These are phyloP conservation scores for Metschnikowia matae DNA, from an alignment of 805 yeast genomes.

Conservation along the genomic window DNA sequence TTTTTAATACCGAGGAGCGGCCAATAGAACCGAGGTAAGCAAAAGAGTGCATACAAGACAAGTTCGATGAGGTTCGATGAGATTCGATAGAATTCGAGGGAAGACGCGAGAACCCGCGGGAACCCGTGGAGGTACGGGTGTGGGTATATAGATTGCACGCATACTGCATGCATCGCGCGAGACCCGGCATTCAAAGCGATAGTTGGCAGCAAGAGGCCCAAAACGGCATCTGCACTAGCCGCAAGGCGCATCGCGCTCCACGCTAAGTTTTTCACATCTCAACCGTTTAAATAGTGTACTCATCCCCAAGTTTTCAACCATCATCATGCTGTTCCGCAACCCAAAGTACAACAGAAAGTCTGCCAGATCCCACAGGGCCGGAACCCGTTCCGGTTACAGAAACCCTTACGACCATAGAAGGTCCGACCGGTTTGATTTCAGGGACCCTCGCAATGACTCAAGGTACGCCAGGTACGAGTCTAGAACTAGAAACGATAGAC, in stretches of 20 bases:
- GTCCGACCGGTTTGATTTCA: too few species aligned
- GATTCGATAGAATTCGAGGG: conserved; percentile 1
- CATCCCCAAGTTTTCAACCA: neutral
- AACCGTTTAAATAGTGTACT: conserved; percentile 8
- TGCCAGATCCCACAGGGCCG: conserved; percentile 15
- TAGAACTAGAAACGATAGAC: neutral
- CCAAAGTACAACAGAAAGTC: conserved; percentile 26
- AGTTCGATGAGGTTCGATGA: neutral
- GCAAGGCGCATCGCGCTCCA: conserved; percentile 18
- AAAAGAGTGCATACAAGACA: neutral
- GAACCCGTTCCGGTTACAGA: conserved; percentile 1
- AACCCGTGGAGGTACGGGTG: neutral
- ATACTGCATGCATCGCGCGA: neutral
- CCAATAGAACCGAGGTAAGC: neutral
- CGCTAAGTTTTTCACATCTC: neutral
- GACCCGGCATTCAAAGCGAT: neutral
- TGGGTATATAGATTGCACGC: neutral
- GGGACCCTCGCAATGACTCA: conserved; percentile 1
- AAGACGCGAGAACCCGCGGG: neutral
- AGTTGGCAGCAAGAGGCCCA: neutral
- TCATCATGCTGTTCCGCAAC: conserved; percentile 15
- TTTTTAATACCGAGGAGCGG: neutral
- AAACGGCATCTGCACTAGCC: conserved; percentile 11
- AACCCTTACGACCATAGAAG: conserved; percentile 5
- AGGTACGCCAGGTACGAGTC: neutral